Percentiles rank a stretch among this genome's conserved stretches.
These are phyloP conservation scores for Fermentozyma sake DNA, from an alignment of 1,139 yeast species.

Conservation along the genomic window DNA sequence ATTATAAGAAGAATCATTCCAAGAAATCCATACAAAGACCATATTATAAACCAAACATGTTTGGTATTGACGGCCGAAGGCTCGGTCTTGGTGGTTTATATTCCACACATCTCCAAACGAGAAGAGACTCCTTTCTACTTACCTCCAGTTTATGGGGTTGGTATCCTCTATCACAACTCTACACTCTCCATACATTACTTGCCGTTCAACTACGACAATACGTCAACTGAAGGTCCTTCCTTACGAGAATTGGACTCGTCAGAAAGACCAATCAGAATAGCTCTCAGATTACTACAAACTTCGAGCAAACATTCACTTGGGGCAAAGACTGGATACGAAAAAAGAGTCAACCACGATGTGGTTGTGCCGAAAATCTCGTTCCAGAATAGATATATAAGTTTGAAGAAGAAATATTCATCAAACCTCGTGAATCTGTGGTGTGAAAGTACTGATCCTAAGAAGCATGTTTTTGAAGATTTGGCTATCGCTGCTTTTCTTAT, in stretches of 20 bases:
- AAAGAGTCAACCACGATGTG: slow-evolving; percentile 82
- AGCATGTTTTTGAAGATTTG: slow-evolving; percentile 94
- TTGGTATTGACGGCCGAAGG: slow-evolving; percentile 32
- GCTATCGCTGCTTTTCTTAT: slow-evolving; percentile 93
- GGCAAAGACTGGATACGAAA: slow-evolving; percentile 76
- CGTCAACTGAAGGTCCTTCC: slow-evolving; percentile 13
- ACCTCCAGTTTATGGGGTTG: slow-evolving; percentile 82
- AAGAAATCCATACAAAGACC: slow-evolving; percentile 82
- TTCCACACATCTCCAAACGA: slow-evolving; percentile 62
- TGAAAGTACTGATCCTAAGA: slow-evolving; percentile 90
- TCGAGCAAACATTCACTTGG: slow-evolving; percentile 83
- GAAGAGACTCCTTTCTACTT: slow-evolving; percentile 81
- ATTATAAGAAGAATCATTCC: slow-evolving; percentile 81
- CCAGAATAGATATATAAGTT: slow-evolving; percentile 74
- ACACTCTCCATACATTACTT: slow-evolving; percentile 77
- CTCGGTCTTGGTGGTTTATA: slow-evolving; percentile 59
- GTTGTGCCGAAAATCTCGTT: slow-evolving; percentile 80
- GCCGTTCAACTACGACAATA: slow-evolving; percentile 46
- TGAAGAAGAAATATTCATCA: slow-evolving; percentile 81
- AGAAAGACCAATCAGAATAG: slow-evolving; percentile 74
- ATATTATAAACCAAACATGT: slow-evolving; percentile 82
- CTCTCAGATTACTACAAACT: slow-evolving; percentile 73
- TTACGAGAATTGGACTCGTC: slow-evolving; percentile 36
- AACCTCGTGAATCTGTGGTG: slow-evolving; percentile 79
- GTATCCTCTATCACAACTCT: slow-evolving; percentile 50